Conservation (phyloP, 2,329 filamentous ascomycete genomes). For the Rutstroemia sp. region DNA sequence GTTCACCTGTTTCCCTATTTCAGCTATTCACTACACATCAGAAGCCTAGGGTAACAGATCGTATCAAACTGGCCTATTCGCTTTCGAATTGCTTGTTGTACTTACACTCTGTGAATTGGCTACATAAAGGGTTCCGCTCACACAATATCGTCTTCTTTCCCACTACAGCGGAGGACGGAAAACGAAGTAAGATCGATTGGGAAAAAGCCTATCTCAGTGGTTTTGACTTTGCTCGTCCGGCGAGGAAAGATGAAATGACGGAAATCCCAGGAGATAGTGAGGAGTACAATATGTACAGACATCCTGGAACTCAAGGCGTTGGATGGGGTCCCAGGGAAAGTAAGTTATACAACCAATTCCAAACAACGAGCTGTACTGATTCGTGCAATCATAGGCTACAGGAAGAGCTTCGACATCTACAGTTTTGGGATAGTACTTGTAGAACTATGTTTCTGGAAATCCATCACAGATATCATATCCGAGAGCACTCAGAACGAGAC, state of each 20-base stretch:
- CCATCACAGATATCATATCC: slow-evolving; percentile 37
- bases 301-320: slow-evolving; percentile 29
- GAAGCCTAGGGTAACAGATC: slow-evolving; percentile 43
- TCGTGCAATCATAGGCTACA: background rate
- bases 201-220: slow-evolving; percentile 40
- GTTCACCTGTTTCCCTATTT: slow-evolving; percentile 40
- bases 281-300: slow-evolving; percentile 43
- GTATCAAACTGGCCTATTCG: slow-evolving; percentile 43
- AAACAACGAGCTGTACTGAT: background rate
- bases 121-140: slow-evolving; percentile 50
- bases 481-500: slow-evolving; percentile 18
- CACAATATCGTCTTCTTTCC: slow-evolving; percentile 47
- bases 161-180: slow-evolving; percentile 4
- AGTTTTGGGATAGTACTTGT: slow-evolving; percentile 44
- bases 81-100: slow-evolving; percentile 47
- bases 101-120: slow-evolving; percentile 48
- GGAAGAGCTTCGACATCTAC: slow-evolving; percentile 45
- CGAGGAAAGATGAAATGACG: slow-evolving; percentile 41
- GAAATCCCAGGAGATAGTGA: slow-evolving; percentile 39
- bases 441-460: slow-evolving; percentile 46
- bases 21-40: slow-evolving; percentile 36
- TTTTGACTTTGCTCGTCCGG: slow-evolving; percentile 48
- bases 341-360: background rate
- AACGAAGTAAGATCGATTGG: slow-evolving; percentile 29
- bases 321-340: slow-evolving; percentile 14